phyloP scores from a whole-genome alignment of 495 filamentous ascomycete genomes.

The Hypoxylon subgilvum region DNA sequence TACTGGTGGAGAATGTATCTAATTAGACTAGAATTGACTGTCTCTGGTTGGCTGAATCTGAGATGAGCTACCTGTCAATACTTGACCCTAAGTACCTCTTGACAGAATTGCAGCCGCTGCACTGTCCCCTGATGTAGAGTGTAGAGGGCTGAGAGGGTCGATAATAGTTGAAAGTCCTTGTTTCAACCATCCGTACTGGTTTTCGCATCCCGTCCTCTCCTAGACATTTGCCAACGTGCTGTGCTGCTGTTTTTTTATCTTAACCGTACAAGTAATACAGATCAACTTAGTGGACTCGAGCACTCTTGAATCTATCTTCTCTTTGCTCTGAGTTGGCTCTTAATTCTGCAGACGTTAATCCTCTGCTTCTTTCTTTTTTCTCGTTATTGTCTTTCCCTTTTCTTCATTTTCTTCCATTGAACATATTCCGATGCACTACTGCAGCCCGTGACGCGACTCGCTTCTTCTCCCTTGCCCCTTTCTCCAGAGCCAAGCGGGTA shows the following conservation, averaged over 20 bases:
- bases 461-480: conserved; percentile 29
- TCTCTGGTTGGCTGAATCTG: conserved; percentile 9
- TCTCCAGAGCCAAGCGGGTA: conserved; percentile 19
- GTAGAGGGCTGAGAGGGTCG: not conserved
- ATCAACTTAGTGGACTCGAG: conserved; percentile 27
- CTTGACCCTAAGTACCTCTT: not conserved
- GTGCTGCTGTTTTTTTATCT: conserved; percentile 31
- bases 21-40: too few relatives aligned
- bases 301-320: conserved; percentile 25
- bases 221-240: conserved; percentile 18
- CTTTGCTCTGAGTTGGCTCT: conserved; percentile 32
- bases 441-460: conserved; percentile 34
- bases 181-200: conserved; percentile 39
- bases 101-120: conserved; percentile 15
- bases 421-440: conserved; percentile 41
- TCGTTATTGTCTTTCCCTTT: conserved; percentile 15
- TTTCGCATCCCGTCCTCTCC: conserved; percentile 22
- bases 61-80: conserved; percentile 10
- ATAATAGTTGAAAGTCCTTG: conserved; percentile 15
- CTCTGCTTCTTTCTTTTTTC: conserved; percentile 20
- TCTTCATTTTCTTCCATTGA: conserved; percentile 29
- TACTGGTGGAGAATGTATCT: too few relatives aligned
- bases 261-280: conserved; percentile 32
- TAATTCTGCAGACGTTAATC: conserved; percentile 26
- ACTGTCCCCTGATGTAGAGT: conserved; percentile 10